Conservation (phyloP, 163 green algal species). For the Scenedesmus sp. region DNA sequence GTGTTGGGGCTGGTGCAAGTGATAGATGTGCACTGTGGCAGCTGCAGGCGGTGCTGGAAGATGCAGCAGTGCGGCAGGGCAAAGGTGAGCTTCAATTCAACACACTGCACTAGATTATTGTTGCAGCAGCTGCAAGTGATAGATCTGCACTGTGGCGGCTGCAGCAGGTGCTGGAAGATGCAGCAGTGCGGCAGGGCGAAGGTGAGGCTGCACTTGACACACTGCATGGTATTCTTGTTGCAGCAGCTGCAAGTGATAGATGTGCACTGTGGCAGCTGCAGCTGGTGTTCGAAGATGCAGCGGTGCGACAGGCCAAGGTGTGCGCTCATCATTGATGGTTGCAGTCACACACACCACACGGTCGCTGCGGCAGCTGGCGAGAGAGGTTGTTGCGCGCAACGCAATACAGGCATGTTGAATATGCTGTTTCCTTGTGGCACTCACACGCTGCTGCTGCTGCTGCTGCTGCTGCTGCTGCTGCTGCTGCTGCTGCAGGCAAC, state of each 20-base stretch:
- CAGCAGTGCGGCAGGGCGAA: constrained; percentile 14
- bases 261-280: constrained; percentile 46
- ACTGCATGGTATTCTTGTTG: constrained; percentile 3
- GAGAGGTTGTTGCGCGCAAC: too few relatives aligned
- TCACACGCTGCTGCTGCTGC: neutral
- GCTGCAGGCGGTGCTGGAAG: constrained; percentile 47
- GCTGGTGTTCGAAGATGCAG: constrained; percentile 43
- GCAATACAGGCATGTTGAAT: too few relatives aligned
- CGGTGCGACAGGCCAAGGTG: neutral
- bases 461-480: neutral
- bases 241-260: constrained; percentile 45
- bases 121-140: constrained; percentile 53
- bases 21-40: constrained; percentile 43
- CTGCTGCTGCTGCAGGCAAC: constrained; percentile 49
- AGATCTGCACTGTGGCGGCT: constrained; percentile 41
- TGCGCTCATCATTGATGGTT: too few relatives aligned
- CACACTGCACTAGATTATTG: neutral
- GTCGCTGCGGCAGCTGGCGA: neutral
- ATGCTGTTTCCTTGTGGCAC: neutral
- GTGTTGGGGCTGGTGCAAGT: constrained; percentile 50
- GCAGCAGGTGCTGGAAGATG: constrained; percentile 46
- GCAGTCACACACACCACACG: neutral
- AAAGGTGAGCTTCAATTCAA: neutral
- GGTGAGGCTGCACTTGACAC: neutral
- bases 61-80: constrained; percentile 16